Evolutionary conservation across 345 rosid genomes (phyloP).

Genomic region (Stellera chamaejasme): DNA sequence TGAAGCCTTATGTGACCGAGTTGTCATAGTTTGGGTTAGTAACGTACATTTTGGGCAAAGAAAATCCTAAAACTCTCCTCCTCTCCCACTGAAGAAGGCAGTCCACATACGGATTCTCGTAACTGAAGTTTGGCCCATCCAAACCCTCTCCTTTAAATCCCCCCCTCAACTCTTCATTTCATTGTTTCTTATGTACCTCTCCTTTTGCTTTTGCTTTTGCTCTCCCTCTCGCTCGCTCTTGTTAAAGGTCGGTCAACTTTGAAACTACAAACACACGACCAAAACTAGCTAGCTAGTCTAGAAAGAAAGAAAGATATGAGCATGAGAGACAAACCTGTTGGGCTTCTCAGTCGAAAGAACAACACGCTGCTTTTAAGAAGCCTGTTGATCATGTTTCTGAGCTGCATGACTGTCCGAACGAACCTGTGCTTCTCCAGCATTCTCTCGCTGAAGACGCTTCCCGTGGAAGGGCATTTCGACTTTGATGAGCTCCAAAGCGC

Average conservation of each 20-base stretch:
- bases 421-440: conserved; percentile 57
- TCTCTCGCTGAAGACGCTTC: conserved; percentile 47
- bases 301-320: conserved; percentile 14
- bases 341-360: conserved; percentile 35
- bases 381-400: conserved; percentile 51
- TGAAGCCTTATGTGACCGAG: no score
- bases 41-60: conserved; percentile 6
- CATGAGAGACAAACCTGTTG: conserved; percentile 33
- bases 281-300: background rate
- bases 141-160: conserved; percentile 46
- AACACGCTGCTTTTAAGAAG: conserved; percentile 41
- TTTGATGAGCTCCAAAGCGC: conserved; percentile 61
- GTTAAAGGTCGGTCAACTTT: conserved; percentile 14
- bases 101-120: conserved; percentile 64
- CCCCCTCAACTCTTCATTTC: conserved; percentile 31
- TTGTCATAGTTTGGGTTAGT: no score
- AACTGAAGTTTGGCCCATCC: conserved; percentile 42
- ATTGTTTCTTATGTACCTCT: conserved; percentile 28
- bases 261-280: conserved; percentile 15
- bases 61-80: conserved; percentile 43
- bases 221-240: conserved; percentile 16
- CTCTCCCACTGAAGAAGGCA: conserved; percentile 50
- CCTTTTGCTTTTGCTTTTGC: conserved; percentile 17
- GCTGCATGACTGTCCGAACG: conserved; percentile 46
- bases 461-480: conserved; percentile 63